Conservation (phyloP, 2,329 filamentous ascomycete genomes). For the Alternaria brassicae region DNA sequence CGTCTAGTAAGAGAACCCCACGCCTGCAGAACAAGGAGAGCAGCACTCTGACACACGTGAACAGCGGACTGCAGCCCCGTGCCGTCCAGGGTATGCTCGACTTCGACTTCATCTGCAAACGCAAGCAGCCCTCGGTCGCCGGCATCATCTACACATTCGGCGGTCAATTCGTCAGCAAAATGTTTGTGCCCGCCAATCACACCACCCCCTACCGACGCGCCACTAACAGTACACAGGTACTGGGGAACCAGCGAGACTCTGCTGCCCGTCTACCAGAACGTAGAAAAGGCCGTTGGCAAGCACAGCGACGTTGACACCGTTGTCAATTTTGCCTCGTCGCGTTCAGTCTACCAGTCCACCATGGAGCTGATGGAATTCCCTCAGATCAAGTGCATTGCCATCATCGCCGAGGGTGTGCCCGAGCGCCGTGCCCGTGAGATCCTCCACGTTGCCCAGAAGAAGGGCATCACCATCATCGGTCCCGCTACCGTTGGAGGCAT, state of each 20-base stretch:
- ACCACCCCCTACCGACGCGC: conserved; percentile 11
- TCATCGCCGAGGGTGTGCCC: conserved; percentile 98
- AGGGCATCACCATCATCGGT: conserved; percentile 98
- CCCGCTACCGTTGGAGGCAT: conserved; percentile 98
- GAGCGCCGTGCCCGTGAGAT: conserved; percentile 99
- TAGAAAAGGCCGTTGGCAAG: conserved; percentile 91
- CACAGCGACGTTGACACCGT: conserved; percentile 96
- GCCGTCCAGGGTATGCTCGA: conserved; percentile 75
- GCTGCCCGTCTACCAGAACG: conserved; percentile 95
- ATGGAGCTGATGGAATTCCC: conserved; percentile 98
- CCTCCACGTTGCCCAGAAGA: conserved; percentile 93
- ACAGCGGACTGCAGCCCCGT: conserved; percentile 89
- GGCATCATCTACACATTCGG: conserved; percentile 99
- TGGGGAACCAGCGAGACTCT: conserved; percentile 99
- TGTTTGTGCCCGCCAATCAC: conserved; percentile 62
- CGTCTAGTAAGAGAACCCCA: conserved; percentile 74
- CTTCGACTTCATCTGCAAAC: conserved; percentile 99
- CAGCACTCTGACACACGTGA: conserved; percentile 29
- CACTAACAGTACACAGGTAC: conserved; percentile 65
- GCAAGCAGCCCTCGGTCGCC: conserved; percentile 91
- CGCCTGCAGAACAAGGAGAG: conserved; percentile 4
- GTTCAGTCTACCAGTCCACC: conserved; percentile 97
- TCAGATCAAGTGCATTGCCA: conserved; percentile 98
- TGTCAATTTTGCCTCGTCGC: conserved; percentile 99
- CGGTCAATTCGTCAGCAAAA: conserved; percentile 99